Base-by-base conservation (phyloP, 441 rosid species). In the Populus hybrid region DNA sequence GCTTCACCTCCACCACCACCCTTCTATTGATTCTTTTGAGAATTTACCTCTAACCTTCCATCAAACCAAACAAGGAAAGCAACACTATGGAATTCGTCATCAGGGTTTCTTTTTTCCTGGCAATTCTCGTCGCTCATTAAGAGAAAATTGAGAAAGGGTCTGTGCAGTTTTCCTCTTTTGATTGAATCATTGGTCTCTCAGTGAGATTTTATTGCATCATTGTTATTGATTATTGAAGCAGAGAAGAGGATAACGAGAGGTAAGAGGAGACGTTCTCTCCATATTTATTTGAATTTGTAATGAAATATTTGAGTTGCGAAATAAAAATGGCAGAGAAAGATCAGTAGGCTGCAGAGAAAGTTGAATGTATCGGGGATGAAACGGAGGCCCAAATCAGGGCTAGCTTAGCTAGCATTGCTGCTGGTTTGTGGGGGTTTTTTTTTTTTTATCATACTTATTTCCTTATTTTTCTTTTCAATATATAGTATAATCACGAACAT, bases 1-100 rank as follows among this genome's bases (percentile, higher is more conserved):
- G 97, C 97, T 40, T 94, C 98, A 18, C 97, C 98, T 68, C 99
- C 99, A 31, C 99, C 98, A 14, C 99, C 99, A 59, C 97, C 97
- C 77, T 92, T 86, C 88, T 95, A 95, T 87, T 95, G 90, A 95
- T 93, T 93, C 90, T 90, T 91, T 90, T 85, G 89, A 83, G 87
- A 89, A 84, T 67, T 84, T 83, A 67, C 84, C 86, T 87, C 89
- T 84, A 88, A 82, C 88, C 90, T 85, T 80, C 73, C 78, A 63
- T 78, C 31, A 29, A 29, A 29, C 31, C 31, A 29, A 29, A 29
- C 31, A 74, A 53, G 61, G 69, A 71, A 42, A 75, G 65, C 71
- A 67, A n/a, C 74, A 16, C n/a, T 53, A 36, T 61, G 66, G 42
- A 56, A 56, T 28, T 29, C 40, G 8, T 11, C 3, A 29, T 45